Base-by-base conservation (phyloP, 176 grass and related monocot genomes). In the Carex myosuroides region DNA sequence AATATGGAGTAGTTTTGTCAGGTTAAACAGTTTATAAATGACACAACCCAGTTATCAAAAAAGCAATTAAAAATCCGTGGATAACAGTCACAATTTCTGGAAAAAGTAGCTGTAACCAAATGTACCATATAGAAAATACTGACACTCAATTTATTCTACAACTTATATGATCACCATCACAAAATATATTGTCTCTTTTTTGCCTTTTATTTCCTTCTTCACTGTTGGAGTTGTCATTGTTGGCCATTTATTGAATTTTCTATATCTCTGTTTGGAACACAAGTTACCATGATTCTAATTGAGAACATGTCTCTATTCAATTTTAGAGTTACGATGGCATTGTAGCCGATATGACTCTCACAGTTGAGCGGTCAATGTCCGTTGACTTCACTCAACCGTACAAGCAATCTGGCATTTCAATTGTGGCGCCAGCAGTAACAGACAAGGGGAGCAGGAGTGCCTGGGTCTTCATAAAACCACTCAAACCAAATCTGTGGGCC, bases 391-490 rank as follows among this genome's bases (percentile, higher is more conserved):
- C 37, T 39, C 37, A 39, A 39, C 37, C 37, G 4, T 39, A 39
- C 37, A 39, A 39, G 37, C 37, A 39, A 39, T 39, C 37, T 39
- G 37, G 37, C 37, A 39, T 39, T 39, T 39, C 37, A 39, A 39
- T 39, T 39, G 78, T 89, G 66, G 90, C 92, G 3, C 84, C 69
- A 48, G 69, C 9, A 41, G 74, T 92, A 20, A 81, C 70, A 75
- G 86, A 92, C 8, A 39, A 77, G 11, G 60, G 7, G 1, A 81
- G 16, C 22, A 90, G 76, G 32, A 87, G 78, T 24, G 74, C 35
- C 0, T 92, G 90, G 90, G 54, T 90, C 11, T 92, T 94, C 86
- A 42, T 85, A 24, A 90, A 94, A 63, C 93, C 90, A 71, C 78
- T 94, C 64, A 78, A 87, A 56, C 1, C 18, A 29, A 76, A 84